Conservation (phyloP, 73 alveolate genomes). For the Paramecium bursaria region DNA sequence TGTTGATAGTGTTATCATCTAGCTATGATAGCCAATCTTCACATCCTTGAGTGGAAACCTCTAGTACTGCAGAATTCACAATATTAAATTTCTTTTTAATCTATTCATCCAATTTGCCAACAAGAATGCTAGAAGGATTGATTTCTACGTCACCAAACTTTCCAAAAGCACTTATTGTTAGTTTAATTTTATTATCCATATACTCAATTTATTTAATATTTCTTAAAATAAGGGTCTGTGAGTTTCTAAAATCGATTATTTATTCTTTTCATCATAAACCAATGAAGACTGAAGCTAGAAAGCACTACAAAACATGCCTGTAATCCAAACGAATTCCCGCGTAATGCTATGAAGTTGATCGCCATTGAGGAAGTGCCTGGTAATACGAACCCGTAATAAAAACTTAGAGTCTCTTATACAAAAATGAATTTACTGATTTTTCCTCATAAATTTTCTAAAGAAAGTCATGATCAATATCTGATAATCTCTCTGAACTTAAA, state of each 20-base stretch:
- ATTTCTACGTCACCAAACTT: conserved; percentile 17
- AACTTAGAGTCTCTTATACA: too few relatives aligned
- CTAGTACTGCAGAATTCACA: conserved; percentile 3
- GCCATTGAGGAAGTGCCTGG: neutral
- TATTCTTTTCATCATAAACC: neutral
- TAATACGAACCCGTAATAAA: neutral
- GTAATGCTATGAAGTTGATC: neutral
- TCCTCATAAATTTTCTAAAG: conserved; percentile 26
- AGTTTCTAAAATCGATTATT: conserved; percentile 17
- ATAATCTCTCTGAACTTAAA: neutral
- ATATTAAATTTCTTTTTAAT: conserved; percentile 23
- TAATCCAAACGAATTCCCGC: conserved; percentile 14
- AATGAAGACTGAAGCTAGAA: neutral
- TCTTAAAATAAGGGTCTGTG: conserved; percentile 16
- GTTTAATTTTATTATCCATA: neutral
- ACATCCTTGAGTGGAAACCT: conserved; percentile 48
- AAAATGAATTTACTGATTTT: neutral
- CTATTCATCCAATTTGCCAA: neutral
- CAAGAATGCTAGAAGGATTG: conserved; percentile 44
- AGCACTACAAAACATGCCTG: conserved; percentile 25
- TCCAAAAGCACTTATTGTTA: conserved; percentile 26
- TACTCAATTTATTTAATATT: conserved; percentile 9
- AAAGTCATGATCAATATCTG: conserved; percentile 6
- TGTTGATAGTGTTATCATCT: neutral
- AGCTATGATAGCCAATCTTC: neutral